Base-by-base conservation (phyloP, 257 asterid genomes). In the Nicotiana sylvestris region DNA sequence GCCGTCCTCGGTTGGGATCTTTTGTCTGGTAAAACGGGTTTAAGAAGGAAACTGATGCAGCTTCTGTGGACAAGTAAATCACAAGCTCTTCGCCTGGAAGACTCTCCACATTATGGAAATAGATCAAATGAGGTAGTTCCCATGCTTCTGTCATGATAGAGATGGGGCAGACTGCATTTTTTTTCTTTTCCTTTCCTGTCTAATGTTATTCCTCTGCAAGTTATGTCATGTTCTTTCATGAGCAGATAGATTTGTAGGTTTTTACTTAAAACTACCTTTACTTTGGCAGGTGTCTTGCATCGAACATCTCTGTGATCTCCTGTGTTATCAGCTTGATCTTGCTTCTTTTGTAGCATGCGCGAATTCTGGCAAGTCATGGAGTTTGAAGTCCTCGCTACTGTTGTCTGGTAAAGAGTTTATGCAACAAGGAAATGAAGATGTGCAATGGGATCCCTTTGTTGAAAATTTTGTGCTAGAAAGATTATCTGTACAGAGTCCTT, bases 1-100 rank as follows among this genome's bases (percentile, higher is more conserved):
- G 96, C 99, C 77, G 98, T 91, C 82, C 90, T 96, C 91, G 98
- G 99, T 78, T 96, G 99, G 99, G 99, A 96, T 89, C 91, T 96
- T 81, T 90, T 96, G 85, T 93, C 97, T 84, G 96, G 98, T 29
- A 96, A 91, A 88, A 93, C 98, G 16, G 86, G 86, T 81, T 76
- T 90, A 85, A 94, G 98, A 84, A 92, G 97, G 87, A 91, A 89
- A 85, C 84, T 96, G 81, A 91, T 96, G 98, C 96, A 94, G 88
- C 88, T 92, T 80, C 82, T 96, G 72, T 96, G 99, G 99, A 93
- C 96, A 57, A 93, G 94, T 87, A 94, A 96, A 93, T 94, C 97
- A 83, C 97, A 94, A 90, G 91, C 88, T 76, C 91, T 96, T 86
- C 93, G 96, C 32, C 84, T 91, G 88, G 97, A 96, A 84, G 98